Evolutionary conservation across 2,329 filamentous ascomycete genomes (phyloP).

Genomic region (Pseudocercospora fuligena): DNA sequence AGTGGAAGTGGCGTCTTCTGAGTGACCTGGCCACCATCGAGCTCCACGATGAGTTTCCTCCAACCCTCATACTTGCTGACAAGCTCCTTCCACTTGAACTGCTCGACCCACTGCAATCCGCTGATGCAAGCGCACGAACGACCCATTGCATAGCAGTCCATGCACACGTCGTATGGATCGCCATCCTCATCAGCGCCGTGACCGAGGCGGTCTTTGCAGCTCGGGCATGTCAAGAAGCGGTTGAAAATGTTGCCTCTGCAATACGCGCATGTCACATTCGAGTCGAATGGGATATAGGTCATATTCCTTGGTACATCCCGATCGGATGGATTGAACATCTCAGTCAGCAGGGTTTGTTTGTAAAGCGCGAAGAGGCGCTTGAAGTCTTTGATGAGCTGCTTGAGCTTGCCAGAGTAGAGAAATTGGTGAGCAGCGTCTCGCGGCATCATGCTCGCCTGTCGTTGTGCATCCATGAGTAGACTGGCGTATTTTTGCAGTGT

Average conservation of each 20-base stretch:
- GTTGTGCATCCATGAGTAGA: conserved; percentile 62
- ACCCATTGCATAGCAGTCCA: conserved; percentile 99
- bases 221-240: conserved; percentile 88
- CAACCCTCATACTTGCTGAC: conserved; percentile 79
- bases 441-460: conserved; percentile 49
- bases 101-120: conserved; percentile 86
- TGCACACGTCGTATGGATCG: conserved; percentile 92
- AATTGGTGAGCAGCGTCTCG: conserved; percentile 36
- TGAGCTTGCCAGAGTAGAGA: conserved; percentile 57
- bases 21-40: conserved; percentile 66
- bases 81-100: conserved; percentile 84
- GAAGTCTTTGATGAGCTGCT: conserved; percentile 82
- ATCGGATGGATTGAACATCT: conserved; percentile 73
- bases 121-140: conserved; percentile 90
- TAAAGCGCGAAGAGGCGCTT: conserved; percentile 78
- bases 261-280: conserved; percentile 93
- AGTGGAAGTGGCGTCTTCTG: conserved; percentile 72
- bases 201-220: conserved; percentile 71
- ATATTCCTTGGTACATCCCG: conserved; percentile 67
- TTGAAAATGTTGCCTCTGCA: conserved; percentile 98
- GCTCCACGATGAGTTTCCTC: conserved; percentile 76
- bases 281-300: conserved; percentile 82
- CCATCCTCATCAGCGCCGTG: conserved; percentile 67
- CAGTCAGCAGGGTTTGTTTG: conserved; percentile 78
- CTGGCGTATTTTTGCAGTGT: conserved; percentile 77